Conservation (phyloP, 2,329 filamentous ascomycete genomes). For the Aureobasidium uvarum region DNA sequence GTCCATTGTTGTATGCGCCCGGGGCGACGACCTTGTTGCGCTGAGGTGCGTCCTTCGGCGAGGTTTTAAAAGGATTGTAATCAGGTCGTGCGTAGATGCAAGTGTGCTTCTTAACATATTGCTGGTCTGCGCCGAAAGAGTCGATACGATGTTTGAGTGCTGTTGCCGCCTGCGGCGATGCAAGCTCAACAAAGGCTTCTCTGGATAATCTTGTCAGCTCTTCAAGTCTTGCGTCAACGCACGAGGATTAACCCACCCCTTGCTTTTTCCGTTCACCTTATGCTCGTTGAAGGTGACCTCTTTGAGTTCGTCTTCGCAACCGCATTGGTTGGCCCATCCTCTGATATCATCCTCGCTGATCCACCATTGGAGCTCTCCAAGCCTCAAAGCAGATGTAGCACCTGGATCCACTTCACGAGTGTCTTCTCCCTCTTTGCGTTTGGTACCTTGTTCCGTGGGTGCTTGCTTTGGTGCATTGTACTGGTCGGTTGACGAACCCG, state of each 20-base stretch:
- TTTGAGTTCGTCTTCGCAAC: slow-evolving; percentile 78
- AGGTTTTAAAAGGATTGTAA: slow-evolving; percentile 83
- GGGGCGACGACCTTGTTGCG: slow-evolving; percentile 56
- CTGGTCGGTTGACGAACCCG: slow-evolving; percentile 41
- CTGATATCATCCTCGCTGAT: slow-evolving; percentile 92
- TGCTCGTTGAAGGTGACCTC: slow-evolving; percentile 98
- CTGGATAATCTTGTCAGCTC: slow-evolving; percentile 39
- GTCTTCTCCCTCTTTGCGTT: slow-evolving; percentile 60
- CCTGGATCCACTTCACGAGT: slow-evolving; percentile 54
- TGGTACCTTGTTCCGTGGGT: slow-evolving; percentile 56
- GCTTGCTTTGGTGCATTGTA: slow-evolving; percentile 44
- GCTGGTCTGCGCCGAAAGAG: slow-evolving; percentile 57
- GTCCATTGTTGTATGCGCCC: slow-evolving; percentile 47
- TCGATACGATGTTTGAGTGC: slow-evolving; percentile 83
- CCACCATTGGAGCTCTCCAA: slow-evolving; percentile 96
- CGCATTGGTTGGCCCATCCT: slow-evolving; percentile 76
- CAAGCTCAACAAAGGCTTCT: slow-evolving; percentile 82
- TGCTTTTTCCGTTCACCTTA: slow-evolving; percentile 98
- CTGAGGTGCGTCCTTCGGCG: slow-evolving; percentile 81
- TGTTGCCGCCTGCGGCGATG: slow-evolving; percentile 77
- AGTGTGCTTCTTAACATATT: slow-evolving; percentile 62
- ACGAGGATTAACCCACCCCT: slow-evolving; percentile 64
- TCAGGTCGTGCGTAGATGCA: slow-evolving; percentile 73
- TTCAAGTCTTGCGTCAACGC: slow-evolving; percentile 11
- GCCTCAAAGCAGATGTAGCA: slow-evolving; percentile 70